Evolutionary conservation across 257 asterid species (phyloP), one percentile per base, ranked within the genome.

Genomic region (Coffea eugenioides): DNA sequence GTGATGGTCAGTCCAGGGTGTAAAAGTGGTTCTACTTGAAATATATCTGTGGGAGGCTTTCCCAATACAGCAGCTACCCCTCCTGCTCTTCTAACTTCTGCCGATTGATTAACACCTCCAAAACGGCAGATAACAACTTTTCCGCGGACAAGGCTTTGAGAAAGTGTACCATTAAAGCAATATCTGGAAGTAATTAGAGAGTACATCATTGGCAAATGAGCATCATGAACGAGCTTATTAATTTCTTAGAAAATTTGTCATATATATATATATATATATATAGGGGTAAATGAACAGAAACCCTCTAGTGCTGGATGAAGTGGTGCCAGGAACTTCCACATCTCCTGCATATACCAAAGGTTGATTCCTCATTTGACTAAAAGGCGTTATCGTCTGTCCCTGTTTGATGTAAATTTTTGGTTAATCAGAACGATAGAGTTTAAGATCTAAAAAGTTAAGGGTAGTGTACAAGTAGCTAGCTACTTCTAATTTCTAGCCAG

Each of bases 31-130:
- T 34, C 15, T 46, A 43, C 84, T 6, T 1, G 0, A 7, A 86
- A 82, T 78, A 69, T 57, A 45, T 88, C 90, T 6, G 46, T 20
- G 23, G 0, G 14, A 0, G 5, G 0, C 46, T 79, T 76, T 11
- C 88, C 92, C 14, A 90, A 80, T 36, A 88, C 85, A 2, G 85
- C 71, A 14, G 90, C 93, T 49, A 57, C 71, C 20, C 93, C 92
- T 14, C 92, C 90, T n/a, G 90, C 90, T 72, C 88, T 74, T 81
- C 62, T 69, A 61, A 90, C 93, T 49, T 88, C 94, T 25, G 79
- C 39, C 6, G 88, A 62, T 78, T 84, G 45, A n/a, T 1, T 39
- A 3, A 43, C 14, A 57, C 2, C 73, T 14, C 86, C 85, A 0
- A 16, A 25, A 82, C 79, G 21, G 75, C 94, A 90, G 45, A 88